phyloP scores from a whole-genome alignment of 225 moss, liverwort and hornwort genomes.

The Sphagnum tenellum region DNA sequence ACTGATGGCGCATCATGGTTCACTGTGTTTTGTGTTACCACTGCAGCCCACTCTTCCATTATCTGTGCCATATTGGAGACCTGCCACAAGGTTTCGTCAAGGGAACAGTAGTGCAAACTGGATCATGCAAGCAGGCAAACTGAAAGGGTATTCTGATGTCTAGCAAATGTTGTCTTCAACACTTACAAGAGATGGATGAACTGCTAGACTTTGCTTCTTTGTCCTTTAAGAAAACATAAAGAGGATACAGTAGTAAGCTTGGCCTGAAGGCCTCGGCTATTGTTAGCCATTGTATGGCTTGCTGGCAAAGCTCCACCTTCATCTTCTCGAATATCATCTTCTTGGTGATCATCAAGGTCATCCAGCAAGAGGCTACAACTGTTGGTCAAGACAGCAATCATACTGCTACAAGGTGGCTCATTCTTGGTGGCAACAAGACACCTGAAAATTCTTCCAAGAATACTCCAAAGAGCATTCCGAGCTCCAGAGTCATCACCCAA shows the following conservation, averaged over 20 bases:
- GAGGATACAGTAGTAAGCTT: constrained; percentile 73
- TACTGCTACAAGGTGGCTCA: constrained; percentile 16
- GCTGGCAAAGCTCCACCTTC: constrained; percentile 37
- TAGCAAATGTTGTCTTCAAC: background rate
- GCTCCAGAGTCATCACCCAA: constrained; percentile 85
- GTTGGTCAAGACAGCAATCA: constrained; percentile 56
- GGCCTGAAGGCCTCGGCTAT: constrained; percentile 63
- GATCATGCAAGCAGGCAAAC: background rate
- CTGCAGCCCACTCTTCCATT: constrained; percentile 61
- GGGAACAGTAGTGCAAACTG: constrained; percentile 6
- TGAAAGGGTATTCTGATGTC: background rate
- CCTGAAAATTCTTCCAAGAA: constrained; percentile 61
- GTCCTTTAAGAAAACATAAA: background rate
- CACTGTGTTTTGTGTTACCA: constrained; percentile 18
- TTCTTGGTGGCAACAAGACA: constrained; percentile 22
- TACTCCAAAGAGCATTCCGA: constrained; percentile 87
- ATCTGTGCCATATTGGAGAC: constrained; percentile 42
- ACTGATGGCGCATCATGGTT: constrained; percentile 19
- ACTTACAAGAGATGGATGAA: background rate
- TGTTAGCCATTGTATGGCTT: constrained; percentile 27
- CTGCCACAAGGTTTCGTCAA: constrained; percentile 38
- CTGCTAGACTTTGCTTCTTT: too few species aligned
- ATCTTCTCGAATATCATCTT: constrained; percentile 70
- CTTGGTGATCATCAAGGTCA: constrained; percentile 70
- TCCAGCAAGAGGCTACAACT: constrained; percentile 57